Evolutionary conservation across 2,329 filamentous ascomycete genomes (phyloP), one percentile per base, ranked within the genome.

Genomic region (Xylariaceae sp.): DNA sequence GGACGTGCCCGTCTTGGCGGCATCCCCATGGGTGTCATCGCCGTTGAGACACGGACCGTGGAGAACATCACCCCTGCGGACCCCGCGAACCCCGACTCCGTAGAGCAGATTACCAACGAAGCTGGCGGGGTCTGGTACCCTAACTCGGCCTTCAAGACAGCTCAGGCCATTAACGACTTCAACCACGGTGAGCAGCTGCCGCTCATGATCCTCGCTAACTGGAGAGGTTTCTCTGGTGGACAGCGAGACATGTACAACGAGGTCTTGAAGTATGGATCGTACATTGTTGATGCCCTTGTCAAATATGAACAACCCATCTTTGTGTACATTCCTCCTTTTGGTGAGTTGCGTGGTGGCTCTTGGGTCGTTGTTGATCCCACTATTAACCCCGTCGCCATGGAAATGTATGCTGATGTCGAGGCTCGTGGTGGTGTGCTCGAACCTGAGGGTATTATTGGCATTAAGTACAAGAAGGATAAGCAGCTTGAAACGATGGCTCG

Each of bases 161-260:
- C 95, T 3, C 95, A 99, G 78, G 95, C 95, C 54, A 96, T 99
- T 80, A 92, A 90, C 71, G 95, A 99, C 82, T 99, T 99, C 86
- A 99, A 99, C 86, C 87, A 96, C 66, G 95, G 95, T 74, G 95
- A 99, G 80, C 95, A 99, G 81, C 84, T 99, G 72, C 95, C 95
- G 55, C 82, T 99, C 65, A 98, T 99, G 92, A 99, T 99, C 74
- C 87, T 99, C 64, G 95, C 95, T 78, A 99, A 99, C 85, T 99
- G 95, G 95, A 89, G 95, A 87, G 95, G 95, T 82, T 99, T 99
- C 91, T 99, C 95, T 67, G 95, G 95, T 82, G 95, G 95, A 65
- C 95, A 99, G 80, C 92, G 94, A 68, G 95, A 99, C 79, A 99
- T 99, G 95, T 99, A 96, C 87, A 97, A 98, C 80, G 95, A 99